Conservation (phyloP, 2,329 filamentous ascomycete genomes). For the Nemania abortiva region DNA sequence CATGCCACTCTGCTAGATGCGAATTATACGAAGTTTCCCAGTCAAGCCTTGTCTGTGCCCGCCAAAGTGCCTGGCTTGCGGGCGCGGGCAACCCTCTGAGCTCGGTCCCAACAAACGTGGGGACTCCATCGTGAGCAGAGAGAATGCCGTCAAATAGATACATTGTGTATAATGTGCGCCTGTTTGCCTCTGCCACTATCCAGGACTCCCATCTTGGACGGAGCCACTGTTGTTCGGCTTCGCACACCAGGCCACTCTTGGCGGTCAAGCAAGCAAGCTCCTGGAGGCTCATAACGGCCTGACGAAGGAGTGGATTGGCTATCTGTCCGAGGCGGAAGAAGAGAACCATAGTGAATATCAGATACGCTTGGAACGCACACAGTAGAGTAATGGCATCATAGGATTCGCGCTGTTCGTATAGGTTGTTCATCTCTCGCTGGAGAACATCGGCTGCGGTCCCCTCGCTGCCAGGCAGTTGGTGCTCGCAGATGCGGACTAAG, state of each 20-base stretch:
- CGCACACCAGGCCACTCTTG: conserved; percentile 58
- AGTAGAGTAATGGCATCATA: conserved; percentile 54
- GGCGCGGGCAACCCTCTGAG: conserved; percentile 59
- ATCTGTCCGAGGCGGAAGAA: conserved; percentile 56
- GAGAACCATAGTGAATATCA: conserved; percentile 64
- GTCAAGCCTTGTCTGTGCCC: conserved; percentile 49
- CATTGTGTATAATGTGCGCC: conserved; percentile 63
- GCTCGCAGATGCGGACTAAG: conserved; percentile 56
- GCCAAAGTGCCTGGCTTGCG: conserved; percentile 58
- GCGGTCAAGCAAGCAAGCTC: conserved; percentile 59
- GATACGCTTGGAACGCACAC: conserved; percentile 63
- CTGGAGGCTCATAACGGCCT: conserved; percentile 63
- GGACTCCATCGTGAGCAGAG: conserved; percentile 56
- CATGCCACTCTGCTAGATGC: conserved; percentile 58
- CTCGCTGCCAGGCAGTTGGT: conserved; percentile 52
- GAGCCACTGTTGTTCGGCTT: conserved; percentile 54
- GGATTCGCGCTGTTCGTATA: conserved; percentile 49
- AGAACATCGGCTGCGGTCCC: conserved; percentile 52
- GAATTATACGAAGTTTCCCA: conserved; percentile 61
- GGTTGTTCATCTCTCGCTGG: conserved; percentile 57
- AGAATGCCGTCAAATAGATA: conserved; percentile 67
- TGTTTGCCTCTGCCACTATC: conserved; percentile 65
- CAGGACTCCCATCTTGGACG: conserved; percentile 65
- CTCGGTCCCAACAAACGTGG: conserved; percentile 63
- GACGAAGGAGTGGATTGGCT: conserved; percentile 52